Percentiles rank a stretch among this genome's conserved stretches.
Evolutionary conservation across 305 asterid species (phyloP).

Genomic region (Fraxinus paxiana): DNA sequence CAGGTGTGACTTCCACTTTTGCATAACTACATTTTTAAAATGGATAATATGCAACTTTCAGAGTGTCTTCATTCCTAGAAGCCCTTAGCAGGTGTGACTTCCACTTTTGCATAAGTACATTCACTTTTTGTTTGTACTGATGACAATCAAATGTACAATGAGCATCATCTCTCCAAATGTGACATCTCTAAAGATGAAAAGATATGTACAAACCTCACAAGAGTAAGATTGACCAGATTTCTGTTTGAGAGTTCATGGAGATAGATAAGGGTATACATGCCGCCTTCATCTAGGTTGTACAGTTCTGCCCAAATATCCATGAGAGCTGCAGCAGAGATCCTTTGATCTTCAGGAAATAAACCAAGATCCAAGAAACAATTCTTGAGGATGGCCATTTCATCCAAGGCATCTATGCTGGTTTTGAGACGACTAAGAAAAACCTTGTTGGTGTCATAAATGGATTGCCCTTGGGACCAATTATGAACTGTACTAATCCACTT

Average conservation of each 20-base stretch:
- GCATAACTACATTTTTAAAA: too few species aligned
- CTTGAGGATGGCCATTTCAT: conserved; percentile 4
- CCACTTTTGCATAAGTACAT: neutral
- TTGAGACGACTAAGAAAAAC: conserved; percentile 24
- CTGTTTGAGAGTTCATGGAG: conserved; percentile 27
- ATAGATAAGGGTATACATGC: conserved; percentile 10
- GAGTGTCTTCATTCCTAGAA: neutral
- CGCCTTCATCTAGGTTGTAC: conserved; percentile 30
- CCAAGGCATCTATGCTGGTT: conserved; percentile 28
- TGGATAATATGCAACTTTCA: neutral
- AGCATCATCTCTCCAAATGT: neutral
- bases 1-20: too few species aligned
- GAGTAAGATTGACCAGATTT: conserved; percentile 32
- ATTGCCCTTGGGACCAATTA: conserved; percentile 19
- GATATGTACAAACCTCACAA: conserved; percentile 22
- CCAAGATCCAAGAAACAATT: conserved; percentile 33
- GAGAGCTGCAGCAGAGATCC: conserved; percentile 28
- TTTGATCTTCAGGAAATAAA: conserved; percentile 32
- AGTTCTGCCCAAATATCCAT: conserved; percentile 36
- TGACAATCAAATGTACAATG: neutral
- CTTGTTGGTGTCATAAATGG: conserved; percentile 22
- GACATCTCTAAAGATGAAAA: neutral
- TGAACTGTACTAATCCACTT: conserved; percentile 21
- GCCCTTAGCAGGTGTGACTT: neutral
- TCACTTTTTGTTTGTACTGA: neutral